phyloP scores from a whole-genome alignment of 352 stramenopile genomes.

The Thalassiosira mediterranea region DNA sequence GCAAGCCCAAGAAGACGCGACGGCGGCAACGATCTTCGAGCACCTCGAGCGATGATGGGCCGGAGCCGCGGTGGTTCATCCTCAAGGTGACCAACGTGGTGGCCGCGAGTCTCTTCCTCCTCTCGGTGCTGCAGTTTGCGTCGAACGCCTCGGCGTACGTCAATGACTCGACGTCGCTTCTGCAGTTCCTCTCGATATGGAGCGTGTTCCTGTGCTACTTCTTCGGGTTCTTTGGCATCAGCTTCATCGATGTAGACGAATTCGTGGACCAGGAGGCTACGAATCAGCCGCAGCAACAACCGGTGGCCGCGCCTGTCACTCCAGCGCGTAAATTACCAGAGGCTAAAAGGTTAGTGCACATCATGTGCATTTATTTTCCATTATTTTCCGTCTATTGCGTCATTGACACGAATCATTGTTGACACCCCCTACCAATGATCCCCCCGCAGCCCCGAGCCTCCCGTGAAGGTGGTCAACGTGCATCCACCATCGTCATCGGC shows the following conservation, averaged over 20 bases:
- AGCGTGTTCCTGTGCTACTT: slow-evolving; percentile 86
- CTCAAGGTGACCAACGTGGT: slow-evolving; percentile 84
- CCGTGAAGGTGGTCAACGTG: slow-evolving; percentile 50
- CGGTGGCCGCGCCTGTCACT: background rate
- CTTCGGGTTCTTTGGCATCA: slow-evolving; percentile 89
- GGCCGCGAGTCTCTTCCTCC: slow-evolving; percentile 75
- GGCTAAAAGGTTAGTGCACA: slow-evolving; percentile 14
- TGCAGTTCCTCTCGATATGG: slow-evolving; percentile 82
- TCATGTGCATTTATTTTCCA: background rate
- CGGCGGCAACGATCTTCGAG: slow-evolving; percentile 1
- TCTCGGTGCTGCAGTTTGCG: slow-evolving; percentile 68
- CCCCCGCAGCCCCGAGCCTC: slow-evolving; percentile 13
- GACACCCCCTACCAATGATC: background rate
- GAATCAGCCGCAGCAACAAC: slow-evolving; percentile 33
- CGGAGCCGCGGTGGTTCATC: slow-evolving; percentile 84
- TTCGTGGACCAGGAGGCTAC: slow-evolving; percentile 17
- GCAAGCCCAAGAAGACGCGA: slow-evolving; percentile 11
- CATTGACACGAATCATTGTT: slow-evolving; percentile 16
- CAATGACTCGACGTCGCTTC: slow-evolving; percentile 60
- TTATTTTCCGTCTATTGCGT: background rate
- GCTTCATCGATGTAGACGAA: slow-evolving; percentile 84
- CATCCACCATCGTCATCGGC: slow-evolving; percentile 56
- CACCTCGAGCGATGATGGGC: slow-evolving; percentile 12
- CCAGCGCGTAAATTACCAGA: slow-evolving; percentile 7
- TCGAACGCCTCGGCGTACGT: slow-evolving; percentile 72